Base-by-base conservation (phyloP, 305 asterid genomes). In the Rubia balearica region DNA sequence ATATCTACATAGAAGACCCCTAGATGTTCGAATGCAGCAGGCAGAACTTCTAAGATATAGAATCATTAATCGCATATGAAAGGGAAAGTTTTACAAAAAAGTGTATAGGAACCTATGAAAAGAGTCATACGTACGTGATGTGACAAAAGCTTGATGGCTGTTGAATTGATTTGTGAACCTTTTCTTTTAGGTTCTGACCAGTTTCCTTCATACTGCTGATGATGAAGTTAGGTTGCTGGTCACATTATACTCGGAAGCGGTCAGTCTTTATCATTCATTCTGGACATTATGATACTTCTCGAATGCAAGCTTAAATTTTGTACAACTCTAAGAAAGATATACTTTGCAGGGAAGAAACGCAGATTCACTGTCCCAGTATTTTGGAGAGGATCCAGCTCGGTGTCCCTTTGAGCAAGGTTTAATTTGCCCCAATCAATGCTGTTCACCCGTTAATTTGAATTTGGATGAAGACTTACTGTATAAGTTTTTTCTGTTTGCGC, bases 341-440 rank as follows among this genome's bases (percentile, higher is more conserved):
- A 38, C 73, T 71, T 73, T 71, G 75, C 89, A 93, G 98, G 98
- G 98, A 75, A 86, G 97, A 88, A 93, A 82, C 85, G 98, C 98
- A 62, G 98, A 93, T 77, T 88, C 98, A 7, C 82, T 93, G 40
- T 91, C 96, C 51, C 91, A 88, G 71, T 93, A 93, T 80, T 91
- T 93, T 77, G 98, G 98, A 1, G 98, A 93, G 88, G 98, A 93
- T 86, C 98, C 98, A 68, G 92, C 96, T 70, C 90, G 96, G 78
- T 93, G 96, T 75, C 98, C 98, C 74, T 93, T 93, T 75, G 98
- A 93, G 83, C 97, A 89, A 93, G 98, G 98, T 93, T 74, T 53
- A 27, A 48, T 74, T 21, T 63, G 21, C 69, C 74, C 46, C 41
- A 13, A 9, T 72, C 19, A 16, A 57, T 62, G 42, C 33, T 71